Evolutionary conservation across 768 basidiomycete genomes (phyloP).

Genomic region (Mycena filopes): DNA sequence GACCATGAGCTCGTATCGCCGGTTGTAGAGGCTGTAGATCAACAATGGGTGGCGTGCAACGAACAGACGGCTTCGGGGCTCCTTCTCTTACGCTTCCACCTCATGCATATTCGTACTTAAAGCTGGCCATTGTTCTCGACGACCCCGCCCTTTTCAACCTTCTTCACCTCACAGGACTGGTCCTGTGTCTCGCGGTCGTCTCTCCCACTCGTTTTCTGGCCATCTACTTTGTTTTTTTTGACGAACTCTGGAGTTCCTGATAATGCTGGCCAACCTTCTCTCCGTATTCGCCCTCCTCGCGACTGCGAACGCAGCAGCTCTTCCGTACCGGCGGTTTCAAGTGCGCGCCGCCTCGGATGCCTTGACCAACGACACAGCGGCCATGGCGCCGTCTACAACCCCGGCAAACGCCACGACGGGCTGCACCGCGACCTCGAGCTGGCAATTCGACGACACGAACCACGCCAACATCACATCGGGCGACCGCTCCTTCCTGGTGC

Average conservation of each 20-base stretch:
- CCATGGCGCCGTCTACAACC: neutral
- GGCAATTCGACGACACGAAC: slow-evolving; percentile 18
- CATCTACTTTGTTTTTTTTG: neutral
- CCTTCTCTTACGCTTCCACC: too few species aligned
- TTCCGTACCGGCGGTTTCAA: slow-evolving; percentile 4
- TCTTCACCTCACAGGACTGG: neutral
- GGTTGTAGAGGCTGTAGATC: too few species aligned
- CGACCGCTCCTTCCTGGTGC: slow-evolving; percentile 32
- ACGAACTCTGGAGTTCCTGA: slow-evolving; percentile 8
- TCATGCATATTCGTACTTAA: too few species aligned
- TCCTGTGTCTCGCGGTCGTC: neutral
- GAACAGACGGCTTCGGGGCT: too few species aligned
- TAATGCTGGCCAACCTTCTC: neutral
- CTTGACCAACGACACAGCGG: neutral
- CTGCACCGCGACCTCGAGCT: slow-evolving; percentile 7
- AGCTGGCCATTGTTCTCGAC: too few species aligned
- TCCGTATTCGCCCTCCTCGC: neutral
- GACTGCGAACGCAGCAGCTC: neutral
- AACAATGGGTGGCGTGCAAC: too few species aligned
- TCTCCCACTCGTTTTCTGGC: neutral
- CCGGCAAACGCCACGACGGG: slow-evolving; percentile 15
- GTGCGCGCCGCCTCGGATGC: neutral
- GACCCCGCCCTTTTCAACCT: too few species aligned
- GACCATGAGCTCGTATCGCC: too few species aligned
- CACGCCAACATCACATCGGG: slow-evolving; percentile 29